Conservation (phyloP, 306 rosid genomes). For the Quercus bicolor region DNA sequence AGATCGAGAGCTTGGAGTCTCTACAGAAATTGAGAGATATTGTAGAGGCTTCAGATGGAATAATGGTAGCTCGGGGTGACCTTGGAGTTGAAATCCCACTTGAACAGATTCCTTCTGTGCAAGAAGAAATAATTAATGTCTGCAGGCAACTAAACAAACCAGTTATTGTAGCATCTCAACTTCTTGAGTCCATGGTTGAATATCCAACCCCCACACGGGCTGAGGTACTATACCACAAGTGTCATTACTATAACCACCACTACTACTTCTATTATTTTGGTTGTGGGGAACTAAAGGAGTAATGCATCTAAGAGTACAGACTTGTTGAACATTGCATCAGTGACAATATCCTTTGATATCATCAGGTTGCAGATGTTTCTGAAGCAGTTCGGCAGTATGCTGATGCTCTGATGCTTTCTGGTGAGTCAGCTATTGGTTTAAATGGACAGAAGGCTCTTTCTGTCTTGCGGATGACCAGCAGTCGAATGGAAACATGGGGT, state of each 20-base stretch:
- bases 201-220: conserved; percentile 98
- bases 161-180: conserved; percentile 90
- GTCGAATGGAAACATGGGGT: conserved; percentile 72
- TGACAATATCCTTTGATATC: conserved; percentile 18
- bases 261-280: not conserved
- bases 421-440: conserved; percentile 86
- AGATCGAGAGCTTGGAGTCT: conserved; percentile 85
- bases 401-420: conserved; percentile 85
- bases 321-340: not conserved
- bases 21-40: conserved; percentile 71
- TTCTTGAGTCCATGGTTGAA: conserved; percentile 90
- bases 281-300: not conserved
- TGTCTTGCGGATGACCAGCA: conserved; percentile 68
- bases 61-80: conserved; percentile 91
- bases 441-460: conserved; percentile 74
- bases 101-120: conserved; percentile 79
- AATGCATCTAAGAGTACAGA: not conserved
- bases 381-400: conserved; percentile 85
- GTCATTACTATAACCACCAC: not conserved
- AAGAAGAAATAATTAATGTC: conserved; percentile 52
- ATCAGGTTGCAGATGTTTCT: conserved; percentile 89
- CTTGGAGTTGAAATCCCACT: conserved; percentile 92
- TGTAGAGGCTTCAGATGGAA: conserved; percentile 78
- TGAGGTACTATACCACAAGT: conserved; percentile 47
- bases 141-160: conserved; percentile 89